Conservation (phyloP, 768 basidiomycete genomes). For the Neoboletus brunneissimus region DNA sequence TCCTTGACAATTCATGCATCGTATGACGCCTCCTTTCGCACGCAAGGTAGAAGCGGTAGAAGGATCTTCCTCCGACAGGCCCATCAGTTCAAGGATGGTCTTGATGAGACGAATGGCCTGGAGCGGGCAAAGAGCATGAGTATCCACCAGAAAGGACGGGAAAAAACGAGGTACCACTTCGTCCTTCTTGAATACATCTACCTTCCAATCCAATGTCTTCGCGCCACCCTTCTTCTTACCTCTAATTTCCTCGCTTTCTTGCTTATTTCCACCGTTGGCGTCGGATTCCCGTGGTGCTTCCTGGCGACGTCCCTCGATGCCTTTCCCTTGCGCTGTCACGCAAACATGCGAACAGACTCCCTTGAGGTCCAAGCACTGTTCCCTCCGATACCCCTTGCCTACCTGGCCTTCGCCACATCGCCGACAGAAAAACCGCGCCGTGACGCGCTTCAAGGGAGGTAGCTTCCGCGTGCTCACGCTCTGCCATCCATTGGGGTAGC, state of each 20-base stretch:
- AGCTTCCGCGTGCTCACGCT: conserved; percentile 43
- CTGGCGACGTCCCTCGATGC: not conserved
- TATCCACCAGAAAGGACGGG: not conserved
- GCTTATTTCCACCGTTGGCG: conserved; percentile 20
- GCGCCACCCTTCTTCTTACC: conserved; percentile 10
- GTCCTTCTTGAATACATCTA: conserved; percentile 56
- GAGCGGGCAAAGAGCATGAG: not conserved
- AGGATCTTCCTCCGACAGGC: conserved; percentile 31
- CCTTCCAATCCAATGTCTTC: conserved; percentile 42
- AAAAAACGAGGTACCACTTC: conserved; percentile 41
- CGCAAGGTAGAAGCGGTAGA: conserved; percentile 21
- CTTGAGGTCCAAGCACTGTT: conserved; percentile 52
- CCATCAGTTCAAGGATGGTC: conserved; percentile 34
- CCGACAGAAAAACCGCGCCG: conserved; percentile 58
- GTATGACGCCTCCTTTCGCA: conserved; percentile 32
- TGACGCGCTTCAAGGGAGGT: conserved; percentile 57
- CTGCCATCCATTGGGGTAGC: conserved; percentile 49
- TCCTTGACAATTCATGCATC: conserved; percentile 50
- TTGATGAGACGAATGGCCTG: conserved; percentile 50
- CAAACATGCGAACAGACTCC: conserved; percentile 63
- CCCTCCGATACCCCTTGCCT: conserved; percentile 32
- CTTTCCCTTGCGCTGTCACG: conserved; percentile 6
- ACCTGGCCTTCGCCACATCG: conserved; percentile 42
- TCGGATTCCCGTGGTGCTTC: not conserved
- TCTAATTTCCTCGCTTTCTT: not conserved